Evolutionary conservation across 2,329 filamentous ascomycete genomes (phyloP), one percentile per base, ranked within the genome.

Genomic region (Pseudopithomyces maydicus): DNA sequence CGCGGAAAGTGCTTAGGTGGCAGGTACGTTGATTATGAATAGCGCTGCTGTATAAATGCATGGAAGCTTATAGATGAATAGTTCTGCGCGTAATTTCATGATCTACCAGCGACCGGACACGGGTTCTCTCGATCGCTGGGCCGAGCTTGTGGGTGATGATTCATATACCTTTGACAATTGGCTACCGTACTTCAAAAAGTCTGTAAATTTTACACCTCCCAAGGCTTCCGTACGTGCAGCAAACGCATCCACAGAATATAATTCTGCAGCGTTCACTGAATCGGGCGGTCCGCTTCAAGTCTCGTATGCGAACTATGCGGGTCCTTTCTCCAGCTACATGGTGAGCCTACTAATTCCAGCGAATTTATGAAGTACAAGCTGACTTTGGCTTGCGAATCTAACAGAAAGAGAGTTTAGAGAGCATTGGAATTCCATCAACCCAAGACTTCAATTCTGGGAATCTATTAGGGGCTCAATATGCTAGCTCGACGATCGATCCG

Each of bases 1-100:
- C 54, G 66, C 1, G 73, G 73, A 6, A 73, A 73, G 39, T 62
- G 57, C n/a, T 44, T 75, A 36, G 72, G 73, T 54, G 69, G 71
- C 56, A 55, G 57, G 57, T 60, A 41, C 12, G 48, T 39, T 17
- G n/a, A n/a, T n/a, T n/a, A n/a, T n/a, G n/a, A n/a, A n/a, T n/a
- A n/a, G n/a, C n/a, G n/a, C n/a, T n/a, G n/a, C n/a, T n/a, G n/a
- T n/a, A n/a, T n/a, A n/a, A n/a, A n/a, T n/a, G n/a, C n/a, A 39
- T 39, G 6, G 36, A 39, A 43, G 46, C 42, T 52, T 14, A 54
- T 33, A 39, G 11, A 45, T 14, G 3, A 2, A n/a, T 6, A 67
- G 63, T 29, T 64, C 62, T 12, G 66, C 64, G 12, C 52, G 54
- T 2, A 68, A 70, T 41, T 61, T 54, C 49, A 65, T 70, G 64